Base-by-base conservation (phyloP, 1,139 yeast genomes). In the Trichomonascaceae sp. region DNA sequence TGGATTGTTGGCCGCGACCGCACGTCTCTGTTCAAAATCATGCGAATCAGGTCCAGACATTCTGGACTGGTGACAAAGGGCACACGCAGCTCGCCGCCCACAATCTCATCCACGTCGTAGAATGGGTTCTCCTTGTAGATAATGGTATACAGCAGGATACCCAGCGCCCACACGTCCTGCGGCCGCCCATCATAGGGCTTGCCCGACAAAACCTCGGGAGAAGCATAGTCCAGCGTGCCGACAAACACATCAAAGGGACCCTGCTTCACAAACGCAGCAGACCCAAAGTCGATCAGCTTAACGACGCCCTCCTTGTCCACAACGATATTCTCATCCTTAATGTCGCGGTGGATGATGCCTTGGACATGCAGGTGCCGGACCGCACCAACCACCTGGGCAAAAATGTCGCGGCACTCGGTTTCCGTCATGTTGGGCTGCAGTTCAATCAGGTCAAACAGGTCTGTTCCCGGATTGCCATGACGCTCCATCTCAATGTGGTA, bases 181-280 rank as follows among this genome's bases (percentile, higher is more conserved):
- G 94, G 89, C 52, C 73, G 77, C 15, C 98, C 98, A 37, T 74
- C 82, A 51, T 89, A 89, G 20, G 85, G 78, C 39, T 76, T 76
- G 5, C 97, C 98, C 34, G 76, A 69, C 25, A 89, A 64, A 0
- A 89, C 95, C 56, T 89, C 98, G 0, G 98, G 97, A 0, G 96
- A 92, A 0, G 97, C 97, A 55, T 87, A 89, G 55, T 89, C 97
- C 28, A 89, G 75, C 0, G 98, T 89, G 2, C 98, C 98, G 2
- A 89, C 97, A 59, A 89, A 89, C 8, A 87, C 94, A 48, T 87
- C 95, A 59, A 87, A 89, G 3, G 97, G 97, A 0, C 97, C 97
- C 57, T 77, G 87, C 43, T 71, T 74, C 16, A 76, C 71, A 55
- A 84, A 82, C 0, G 96, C 94, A 1, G 96, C 94, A 36, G 93